phyloP scores from a whole-genome alignment of 2,329 filamentous ascomycete species.

The Colletotrichum cordylinicola region DNA sequence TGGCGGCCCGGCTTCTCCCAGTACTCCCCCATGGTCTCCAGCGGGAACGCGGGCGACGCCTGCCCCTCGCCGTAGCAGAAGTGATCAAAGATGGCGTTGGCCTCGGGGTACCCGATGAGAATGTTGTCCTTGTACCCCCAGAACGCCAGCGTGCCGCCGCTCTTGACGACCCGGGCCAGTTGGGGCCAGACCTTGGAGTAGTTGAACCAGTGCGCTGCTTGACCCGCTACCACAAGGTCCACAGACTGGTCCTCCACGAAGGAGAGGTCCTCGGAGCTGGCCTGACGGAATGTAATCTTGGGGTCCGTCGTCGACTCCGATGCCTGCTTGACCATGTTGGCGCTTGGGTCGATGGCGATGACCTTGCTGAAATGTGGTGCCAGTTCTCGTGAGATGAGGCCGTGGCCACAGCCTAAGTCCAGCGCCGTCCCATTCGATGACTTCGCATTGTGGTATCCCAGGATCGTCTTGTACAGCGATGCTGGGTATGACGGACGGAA shows the following conservation, averaged over 20 bases:
- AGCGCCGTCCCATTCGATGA: conserved; percentile 41
- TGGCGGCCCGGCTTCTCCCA: conserved; percentile 67
- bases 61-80: conserved; percentile 60
- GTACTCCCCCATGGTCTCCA: conserved; percentile 59
- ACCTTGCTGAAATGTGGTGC: conserved; percentile 56
- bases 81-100: conserved; percentile 57
- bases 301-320: conserved; percentile 40
- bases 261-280: conserved; percentile 57
- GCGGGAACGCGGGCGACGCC: conserved; percentile 45
- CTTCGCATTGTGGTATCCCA: conserved; percentile 55
- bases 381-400: conserved; percentile 60
- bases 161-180: conserved; percentile 56
- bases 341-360: conserved; percentile 62
- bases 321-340: conserved; percentile 62
- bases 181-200: conserved; percentile 60
- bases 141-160: conserved; percentile 65
- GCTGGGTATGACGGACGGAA: conserved; percentile 65
- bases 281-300: conserved; percentile 55
- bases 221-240: conserved; percentile 57
- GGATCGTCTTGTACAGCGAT: conserved; percentile 57
- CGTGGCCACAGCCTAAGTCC: conserved; percentile 71
- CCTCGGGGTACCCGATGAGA: conserved; percentile 56
- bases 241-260: conserved; percentile 55
- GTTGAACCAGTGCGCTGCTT: conserved; percentile 73
- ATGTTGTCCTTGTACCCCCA: conserved; percentile 72